Evolutionary conservation across 2,329 filamentous ascomycete genomes (phyloP), one percentile per base, ranked within the genome.

Genomic region (Moelleriella libera): DNA sequence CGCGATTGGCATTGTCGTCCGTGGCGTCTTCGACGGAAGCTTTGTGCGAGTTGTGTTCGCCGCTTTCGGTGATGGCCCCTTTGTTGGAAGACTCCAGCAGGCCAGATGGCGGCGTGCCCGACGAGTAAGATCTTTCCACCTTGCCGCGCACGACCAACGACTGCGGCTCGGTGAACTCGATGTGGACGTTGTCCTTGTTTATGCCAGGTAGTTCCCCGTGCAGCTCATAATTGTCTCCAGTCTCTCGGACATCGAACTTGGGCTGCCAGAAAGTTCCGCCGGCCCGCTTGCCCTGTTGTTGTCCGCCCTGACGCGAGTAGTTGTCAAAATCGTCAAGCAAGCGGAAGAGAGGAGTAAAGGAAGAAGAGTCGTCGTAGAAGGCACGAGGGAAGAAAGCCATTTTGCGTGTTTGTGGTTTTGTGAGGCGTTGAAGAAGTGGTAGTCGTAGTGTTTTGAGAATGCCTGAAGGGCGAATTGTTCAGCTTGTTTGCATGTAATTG

Each of bases 201-300:
- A 87, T 70, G 44, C 85, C 85, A 0, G 84, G 81, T 1, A 88
- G 76, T 63, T 88, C 84, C 55, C 84, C 85, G 56, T 88, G 78
- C 10, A 88, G 76, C 64, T 88, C 78, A 60, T 85, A 88, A 49
- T 68, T 61, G 9, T 75, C 65, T 49, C 75, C 72, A 4, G 72
- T 72, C 67, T 88, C 84, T 60, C 75, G 78, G 51, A 87, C 72
- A 53, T 88, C 83, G 60, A 88, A 88, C 62, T 78, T 80, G 45
- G 84, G 84, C 44, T 74, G 72, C 72, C 85, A 87, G 57, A 47
- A 45, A 41, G 66, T 65, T 47, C 70, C 52, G 52, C 47, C 47
- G 1, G 47, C 11, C 46, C 50, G 50, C 21, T 28, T 34, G 29
- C 48, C 44, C 42, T 53, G 49, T 41, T 55, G 45, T 14, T 53